Conservation (phyloP, 106 monocot species). For the Allium fistulosum region DNA sequence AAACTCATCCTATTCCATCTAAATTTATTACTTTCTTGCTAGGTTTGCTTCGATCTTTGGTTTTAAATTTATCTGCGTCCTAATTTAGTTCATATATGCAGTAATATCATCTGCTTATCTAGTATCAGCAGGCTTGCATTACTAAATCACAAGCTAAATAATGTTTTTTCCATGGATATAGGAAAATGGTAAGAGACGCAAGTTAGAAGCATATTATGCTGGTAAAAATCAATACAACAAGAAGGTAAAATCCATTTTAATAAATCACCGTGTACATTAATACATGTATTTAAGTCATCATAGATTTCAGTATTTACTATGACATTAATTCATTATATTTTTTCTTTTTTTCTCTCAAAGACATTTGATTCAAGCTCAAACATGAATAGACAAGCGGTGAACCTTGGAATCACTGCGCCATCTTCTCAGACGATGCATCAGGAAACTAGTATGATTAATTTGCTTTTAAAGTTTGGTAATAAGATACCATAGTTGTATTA, state of each 20-base stretch:
- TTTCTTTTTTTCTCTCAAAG: neutral
- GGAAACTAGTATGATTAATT: conserved; percentile 13
- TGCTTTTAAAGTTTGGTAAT: conserved; percentile 21
- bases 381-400: neutral
- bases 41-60: too few relatives aligned
- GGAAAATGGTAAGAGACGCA: conserved; percentile 7
- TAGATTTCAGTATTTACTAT: neutral
- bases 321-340: too few relatives aligned
- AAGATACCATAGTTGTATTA: neutral
- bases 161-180: neutral
- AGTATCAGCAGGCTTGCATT: too few relatives aligned
- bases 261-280: neutral
- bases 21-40: too few relatives aligned
- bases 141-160: neutral
- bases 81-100: neutral
- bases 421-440: conserved; percentile 18
- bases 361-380: conserved; percentile 16
- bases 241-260: conserved; percentile 2
- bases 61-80: neutral
- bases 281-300: neutral
- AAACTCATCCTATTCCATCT: too few relatives aligned
- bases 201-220: conserved; percentile 1
- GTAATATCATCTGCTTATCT: too few relatives aligned
- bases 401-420: conserved; percentile 1
- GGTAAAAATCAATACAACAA: neutral